Base-by-base conservation (phyloP, 192 early-diverging fungal species). In the Backusella tarrabulga region DNA sequence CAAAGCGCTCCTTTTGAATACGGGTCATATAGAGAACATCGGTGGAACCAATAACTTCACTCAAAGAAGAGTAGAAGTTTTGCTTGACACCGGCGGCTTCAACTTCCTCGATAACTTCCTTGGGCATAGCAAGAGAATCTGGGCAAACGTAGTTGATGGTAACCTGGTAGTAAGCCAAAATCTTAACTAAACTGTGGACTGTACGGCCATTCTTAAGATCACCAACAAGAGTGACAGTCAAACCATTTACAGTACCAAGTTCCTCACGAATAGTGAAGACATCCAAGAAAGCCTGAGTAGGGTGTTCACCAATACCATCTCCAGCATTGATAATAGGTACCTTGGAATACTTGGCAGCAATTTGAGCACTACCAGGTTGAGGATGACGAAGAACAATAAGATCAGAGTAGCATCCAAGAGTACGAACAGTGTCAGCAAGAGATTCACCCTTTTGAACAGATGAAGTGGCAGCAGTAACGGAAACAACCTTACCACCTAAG, bases 141-240 rank as follows among this genome's bases (percentile, higher is more conserved):
- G 97, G 97, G 54, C 93, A 89, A 71, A 98, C 97, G 80, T 95
- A 97, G 88, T 97, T 96, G 73, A 99, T 78, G 34, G 93, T 98
- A 76, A 98, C 94, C 72, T 95, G 92, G 87, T 98, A 98, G 82
- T 92, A 92, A 7, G 93, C 84, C 35, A 99, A 83, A 50, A 99
- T 87, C 76, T 91, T 90, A 34, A 97, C 96, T 23, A 99, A 89
- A 71, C 92, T 95, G 92, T 99, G 98, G 26, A 98, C 97, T 7
- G 98, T 99, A 79, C 98, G 92, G 56, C 96, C 98, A 85, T 99
- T 94, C 89, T 97, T 97, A 78, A 98, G 90, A 80, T 98, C 98
- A 68, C 97, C 98, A 68, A 99, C 95, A 73, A 99, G 77, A 6
- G 96, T 97, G 74, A 99, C 91, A 19, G 95, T 97, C 72, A 99